A percentile compares a stretch with the other conserved stretches of the same genome.
These are phyloP conservation scores for Ogataea degrootiae DNA, from an alignment of 805 yeast species.

Conservation along the genomic window DNA sequence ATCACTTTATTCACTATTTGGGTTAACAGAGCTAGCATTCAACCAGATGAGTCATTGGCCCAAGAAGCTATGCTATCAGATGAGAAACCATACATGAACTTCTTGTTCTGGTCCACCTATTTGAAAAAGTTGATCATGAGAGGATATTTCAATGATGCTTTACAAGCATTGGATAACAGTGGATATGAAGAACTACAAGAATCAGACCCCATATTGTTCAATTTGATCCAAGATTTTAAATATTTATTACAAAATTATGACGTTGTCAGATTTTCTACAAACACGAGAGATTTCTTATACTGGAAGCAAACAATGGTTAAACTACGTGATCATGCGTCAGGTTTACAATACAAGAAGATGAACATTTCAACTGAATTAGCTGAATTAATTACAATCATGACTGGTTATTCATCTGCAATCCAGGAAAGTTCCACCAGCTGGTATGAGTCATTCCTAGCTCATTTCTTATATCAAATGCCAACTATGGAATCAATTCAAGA, in stretches of 20 bases:
- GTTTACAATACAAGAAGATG: constrained; percentile 22
- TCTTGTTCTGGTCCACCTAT: constrained; percentile 59
- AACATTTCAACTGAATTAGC: constrained; percentile 33
- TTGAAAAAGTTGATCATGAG: constrained; percentile 52
- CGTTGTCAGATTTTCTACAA: constrained; percentile 28
- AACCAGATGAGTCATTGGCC: constrained; percentile 51
- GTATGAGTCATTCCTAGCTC: constrained; percentile 55
- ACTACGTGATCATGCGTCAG: constrained; percentile 38
- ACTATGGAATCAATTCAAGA: constrained; percentile 38
- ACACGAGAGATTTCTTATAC: constrained; percentile 37
- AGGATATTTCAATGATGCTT: constrained; percentile 57
- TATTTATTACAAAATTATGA: constrained; percentile 37
- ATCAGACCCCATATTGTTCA: constrained; percentile 27
- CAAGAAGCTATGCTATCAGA: constrained; percentile 40
- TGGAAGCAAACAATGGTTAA: constrained; percentile 51
- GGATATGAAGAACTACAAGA: constrained; percentile 36
- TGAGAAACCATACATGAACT: constrained; percentile 40
- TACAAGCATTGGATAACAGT: constrained; percentile 40
- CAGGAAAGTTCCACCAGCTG: constrained; percentile 50
- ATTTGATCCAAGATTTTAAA: constrained; percentile 38
- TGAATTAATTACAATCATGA: constrained; percentile 39
- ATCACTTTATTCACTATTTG: constrained; percentile 49
- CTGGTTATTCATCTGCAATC: constrained; percentile 47
- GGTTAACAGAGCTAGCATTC: constrained; percentile 67
- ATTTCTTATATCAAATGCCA: constrained; percentile 52